Base-by-base conservation (phyloP, 1,284 basidiomycete genomes). In the Trichosporon ovoides region DNA sequence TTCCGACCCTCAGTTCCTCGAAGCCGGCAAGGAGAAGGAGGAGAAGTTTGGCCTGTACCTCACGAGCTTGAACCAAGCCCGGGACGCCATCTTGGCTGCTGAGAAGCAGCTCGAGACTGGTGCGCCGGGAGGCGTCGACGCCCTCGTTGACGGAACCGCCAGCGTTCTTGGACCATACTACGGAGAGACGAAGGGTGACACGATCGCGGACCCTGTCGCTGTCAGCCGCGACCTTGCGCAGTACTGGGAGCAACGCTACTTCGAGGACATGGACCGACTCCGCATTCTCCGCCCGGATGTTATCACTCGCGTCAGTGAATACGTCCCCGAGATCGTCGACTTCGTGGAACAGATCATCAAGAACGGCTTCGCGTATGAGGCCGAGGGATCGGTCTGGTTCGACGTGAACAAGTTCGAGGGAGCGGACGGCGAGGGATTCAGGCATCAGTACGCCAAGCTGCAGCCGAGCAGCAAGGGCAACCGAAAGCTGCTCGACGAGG, bases 391-490 rank as follows among this genome's bases (percentile, higher is more conserved):
- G 72, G 87, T 99, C 13, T 99, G 96, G 80, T 99, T 99, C 69
- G 91, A 98, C 77, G 96, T 93, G 0, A 80, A 80, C 59, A 83
- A 85, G 51, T 99, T 98, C 69, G 93, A 98, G 74, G 83, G 84
- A n/a, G 83, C 82, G 6, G 75, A 77, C 60, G 76, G 71, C 48
- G 73, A 68, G 40, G 72, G 68, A 31, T 81, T 84, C 65, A 86
- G 89, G 67, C 83, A 85, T 67, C 80, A 84, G 60, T 98, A 98
- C 68, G 93, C 94, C n/a, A 98, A 96, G 76, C 80, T 98, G 37
- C 91, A 94, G 73, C 94, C 95, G 1, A 91, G 90, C 85, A 92
- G 88, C 73, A 96, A 93, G 78, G 91, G 91, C 20, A 96, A 98
- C 77, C 83, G 85, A 62, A 89, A 92, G 63, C 77, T 96, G 31